Percentiles rank a stretch among this genome's conserved stretches.
These are phyloP conservation scores for Aspergillus hortae DNA, from an alignment of 2,329 filamentous ascomycete species.

Conservation along the genomic window DNA sequence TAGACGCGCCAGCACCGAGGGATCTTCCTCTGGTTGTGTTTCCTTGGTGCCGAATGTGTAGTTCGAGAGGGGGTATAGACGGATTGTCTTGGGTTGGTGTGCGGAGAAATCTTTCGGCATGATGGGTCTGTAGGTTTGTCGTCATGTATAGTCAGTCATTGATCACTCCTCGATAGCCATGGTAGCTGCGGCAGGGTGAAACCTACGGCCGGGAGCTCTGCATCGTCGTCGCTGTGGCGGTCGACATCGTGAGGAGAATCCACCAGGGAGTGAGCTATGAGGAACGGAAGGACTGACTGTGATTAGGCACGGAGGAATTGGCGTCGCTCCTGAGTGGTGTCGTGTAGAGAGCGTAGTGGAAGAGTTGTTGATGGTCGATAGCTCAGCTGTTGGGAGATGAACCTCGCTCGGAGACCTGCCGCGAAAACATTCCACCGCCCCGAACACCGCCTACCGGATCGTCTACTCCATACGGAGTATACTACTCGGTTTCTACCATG, in stretches of 20 bases:
- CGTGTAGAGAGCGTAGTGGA: background rate
- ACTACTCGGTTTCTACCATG: background rate
- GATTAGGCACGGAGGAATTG: background rate
- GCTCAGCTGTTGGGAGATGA: background rate
- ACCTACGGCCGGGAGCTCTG: conserved; percentile 69
- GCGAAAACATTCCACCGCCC: conserved; percentile 30
- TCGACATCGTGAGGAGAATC: conserved; percentile 62
- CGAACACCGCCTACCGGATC: background rate
- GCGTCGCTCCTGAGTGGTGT: background rate
- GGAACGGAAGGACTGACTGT: background rate
- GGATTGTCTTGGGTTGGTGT: conserved; percentile 85
- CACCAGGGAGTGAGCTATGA: background rate
- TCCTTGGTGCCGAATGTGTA: conserved; percentile 99
- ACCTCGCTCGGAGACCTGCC: conserved; percentile 3
- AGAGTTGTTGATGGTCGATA: conserved; percentile 3
- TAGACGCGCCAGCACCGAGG: conserved; percentile 85
- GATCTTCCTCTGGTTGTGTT: conserved; percentile 95
- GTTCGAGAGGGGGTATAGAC: conserved; percentile 91
- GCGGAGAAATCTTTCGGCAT: conserved; percentile 80
- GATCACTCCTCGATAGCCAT: background rate
- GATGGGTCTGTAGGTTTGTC: conserved; percentile 54
- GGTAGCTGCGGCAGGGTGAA: background rate
- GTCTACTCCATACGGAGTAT: background rate
- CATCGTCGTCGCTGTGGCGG: conserved; percentile 70
- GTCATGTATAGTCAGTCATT: background rate